phyloP scores from a whole-genome alignment of 73 alveolate genomes.

The Diophrys sp. region DNA sequence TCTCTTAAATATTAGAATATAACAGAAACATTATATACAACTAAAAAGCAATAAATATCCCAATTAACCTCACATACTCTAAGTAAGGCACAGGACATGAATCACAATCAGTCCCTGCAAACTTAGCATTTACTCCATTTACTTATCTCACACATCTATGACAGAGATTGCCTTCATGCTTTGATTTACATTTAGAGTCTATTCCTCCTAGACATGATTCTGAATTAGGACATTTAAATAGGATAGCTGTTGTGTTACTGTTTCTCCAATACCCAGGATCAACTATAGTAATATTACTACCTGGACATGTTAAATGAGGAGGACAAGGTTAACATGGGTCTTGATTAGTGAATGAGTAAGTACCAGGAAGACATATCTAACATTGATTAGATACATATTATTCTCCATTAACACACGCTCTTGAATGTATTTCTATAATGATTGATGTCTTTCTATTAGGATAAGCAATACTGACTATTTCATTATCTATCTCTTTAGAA shows the following conservation, averaged over 20 bases:
- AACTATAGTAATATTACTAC: background rate
- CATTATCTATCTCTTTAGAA: background rate
- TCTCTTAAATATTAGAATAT: background rate
- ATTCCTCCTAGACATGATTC: background rate
- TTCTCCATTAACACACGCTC: background rate
- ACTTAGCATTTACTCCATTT: background rate
- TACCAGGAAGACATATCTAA: background rate
- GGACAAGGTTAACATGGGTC: background rate
- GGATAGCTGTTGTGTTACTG: background rate
- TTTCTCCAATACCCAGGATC: conserved; percentile 4
- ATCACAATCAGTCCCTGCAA: background rate
- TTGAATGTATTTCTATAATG: background rate
- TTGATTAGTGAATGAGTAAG: background rate
- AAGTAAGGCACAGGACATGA: background rate
- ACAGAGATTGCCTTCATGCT: background rate
- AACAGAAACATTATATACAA: too few species aligned
- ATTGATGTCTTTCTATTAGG: background rate
- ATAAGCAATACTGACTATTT: background rate
- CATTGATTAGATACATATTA: background rate
- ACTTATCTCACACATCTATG: background rate
- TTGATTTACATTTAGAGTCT: background rate
- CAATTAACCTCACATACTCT: background rate
- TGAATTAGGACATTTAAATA: background rate
- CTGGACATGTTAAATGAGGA: background rate
- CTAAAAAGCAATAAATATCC: background rate